Percentiles rank a stretch among this genome's conserved stretches.
These are phyloP conservation scores for Pichia sp. DNA, from an alignment of 1,139 yeast species.

Conservation along the genomic window DNA sequence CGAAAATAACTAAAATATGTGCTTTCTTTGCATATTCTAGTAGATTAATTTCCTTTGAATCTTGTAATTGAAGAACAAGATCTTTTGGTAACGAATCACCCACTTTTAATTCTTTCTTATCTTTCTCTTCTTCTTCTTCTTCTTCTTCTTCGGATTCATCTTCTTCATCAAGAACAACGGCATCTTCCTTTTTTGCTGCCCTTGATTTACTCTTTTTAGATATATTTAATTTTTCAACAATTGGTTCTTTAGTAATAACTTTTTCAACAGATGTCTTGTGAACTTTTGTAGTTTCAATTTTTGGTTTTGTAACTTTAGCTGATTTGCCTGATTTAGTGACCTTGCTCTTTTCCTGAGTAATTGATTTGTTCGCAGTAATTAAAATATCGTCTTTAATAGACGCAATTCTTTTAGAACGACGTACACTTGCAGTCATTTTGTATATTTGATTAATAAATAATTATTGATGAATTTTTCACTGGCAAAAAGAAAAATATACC, in stretches of 20 bases:
- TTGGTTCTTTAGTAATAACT: too few relatives aligned
- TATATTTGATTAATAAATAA: too few relatives aligned
- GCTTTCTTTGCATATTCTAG: conserved; percentile 41
- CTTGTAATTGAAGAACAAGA: conserved; percentile 59
- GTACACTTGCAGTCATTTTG: conserved; percentile 4
- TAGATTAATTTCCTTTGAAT: conserved; percentile 52
- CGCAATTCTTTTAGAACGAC: conserved; percentile 21
- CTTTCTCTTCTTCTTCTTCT: conserved; percentile 4
- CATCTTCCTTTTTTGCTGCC: conserved; percentile 9
- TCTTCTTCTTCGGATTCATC: conserved; percentile 2
- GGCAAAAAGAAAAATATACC: too few relatives aligned
- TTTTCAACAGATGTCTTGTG: too few relatives aligned
- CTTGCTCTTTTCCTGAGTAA: not conserved
- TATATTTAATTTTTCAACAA: not conserved
- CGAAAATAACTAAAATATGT: conserved; percentile 56
- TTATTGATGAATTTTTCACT: too few relatives aligned
- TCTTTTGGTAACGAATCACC: conserved; percentile 68
- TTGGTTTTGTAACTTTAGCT: too few relatives aligned
- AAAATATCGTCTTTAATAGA: conserved; percentile 9
- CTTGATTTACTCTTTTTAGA: conserved; percentile 4
- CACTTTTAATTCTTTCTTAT: conserved; percentile 33
- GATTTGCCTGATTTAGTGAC: not conserved
- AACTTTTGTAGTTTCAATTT: too few relatives aligned
- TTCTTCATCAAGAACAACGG: conserved; percentile 3
- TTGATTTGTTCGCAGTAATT: conserved; percentile 1